phyloP scores from a whole-genome alignment of 306 rosid genomes.

The Cicer pinnatifidum region DNA sequence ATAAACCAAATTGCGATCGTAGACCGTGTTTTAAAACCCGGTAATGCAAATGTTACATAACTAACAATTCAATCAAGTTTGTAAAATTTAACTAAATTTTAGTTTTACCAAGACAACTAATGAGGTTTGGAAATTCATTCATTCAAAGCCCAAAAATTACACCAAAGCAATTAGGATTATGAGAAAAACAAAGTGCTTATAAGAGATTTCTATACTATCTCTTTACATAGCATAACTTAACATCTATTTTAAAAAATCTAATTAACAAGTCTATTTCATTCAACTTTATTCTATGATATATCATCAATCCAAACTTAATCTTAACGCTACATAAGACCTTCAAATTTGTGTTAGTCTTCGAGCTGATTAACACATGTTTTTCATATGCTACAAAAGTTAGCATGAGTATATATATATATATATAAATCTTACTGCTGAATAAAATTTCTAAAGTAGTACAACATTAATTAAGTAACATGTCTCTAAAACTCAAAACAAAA shows the following conservation, averaged over 20 bases:
- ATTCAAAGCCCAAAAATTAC: neutral
- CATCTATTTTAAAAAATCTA: neutral
- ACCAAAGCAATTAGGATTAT: slow-evolving; percentile 15
- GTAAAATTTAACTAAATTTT: slow-evolving; percentile 1
- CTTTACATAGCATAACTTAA: slow-evolving; percentile 33
- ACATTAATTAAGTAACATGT: neutral
- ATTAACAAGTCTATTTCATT: neutral
- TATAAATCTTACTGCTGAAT: neutral
- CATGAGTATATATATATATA: neutral
- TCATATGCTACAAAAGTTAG: slow-evolving; percentile 31
- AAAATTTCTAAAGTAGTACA: slow-evolving; percentile 37
- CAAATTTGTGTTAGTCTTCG: slow-evolving; percentile 22
- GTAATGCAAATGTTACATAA: neutral
- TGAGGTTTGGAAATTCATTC: neutral
- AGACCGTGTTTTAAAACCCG: neutral
- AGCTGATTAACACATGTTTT: slow-evolving; percentile 42
- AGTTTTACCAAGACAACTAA: neutral
- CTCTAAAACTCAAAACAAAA: neutral
- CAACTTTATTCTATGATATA: neutral
- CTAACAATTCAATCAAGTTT: neutral
- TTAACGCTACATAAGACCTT: slow-evolving; percentile 45
- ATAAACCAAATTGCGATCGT: neutral
- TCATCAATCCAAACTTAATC: neutral
- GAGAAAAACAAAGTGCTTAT: slow-evolving; percentile 33
- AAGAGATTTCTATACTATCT: slow-evolving; percentile 22